Evolutionary conservation across 2,329 filamentous ascomycete species (phyloP), one percentile per base, ranked within the genome.

Genomic region (Pseudocercospora crystallina): DNA sequence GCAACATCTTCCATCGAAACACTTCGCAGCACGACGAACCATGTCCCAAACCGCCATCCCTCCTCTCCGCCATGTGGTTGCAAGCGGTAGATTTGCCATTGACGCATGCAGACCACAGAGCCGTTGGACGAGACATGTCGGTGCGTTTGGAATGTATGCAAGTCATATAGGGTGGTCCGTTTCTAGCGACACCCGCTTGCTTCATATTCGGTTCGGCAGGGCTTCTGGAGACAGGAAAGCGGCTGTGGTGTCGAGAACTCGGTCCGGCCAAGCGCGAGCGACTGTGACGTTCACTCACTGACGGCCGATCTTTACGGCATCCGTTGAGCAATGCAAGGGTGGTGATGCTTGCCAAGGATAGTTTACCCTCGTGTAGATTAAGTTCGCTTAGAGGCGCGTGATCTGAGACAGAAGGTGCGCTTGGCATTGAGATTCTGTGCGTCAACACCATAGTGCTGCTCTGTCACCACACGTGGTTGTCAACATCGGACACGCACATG

Each of bases 21-120:
- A 40, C 12, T 37, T 43, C 30, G 30, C 46, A 37, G 42, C 33
- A 13, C 14, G 34, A 37, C 42, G 34, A 7, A 26, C 20, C 36
- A 32, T 33, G 39, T 31, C 41, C 15, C 40, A 36, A 32, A 32
- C 12, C 15, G 32, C n/a, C 30, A 35, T 12, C n/a, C 44, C 40
- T 36, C 10, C 20, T 47, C 12, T 69, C 20, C 8, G 71, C 69
- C 5, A 73, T 73, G 71, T 61, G 73, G 33, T 69, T 73, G 1
- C 70, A 41, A 20, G 17, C 38, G 30, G 35, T 15, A 38, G 4
- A 26, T 26, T 26, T 26, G 20, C 4, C 7, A 7, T 26, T 26
- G 20, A 26, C 20, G 20, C 20, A 26, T 26, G 20, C 20, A 26
- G 20, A 26, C 20, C 3, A 7, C 20, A 26, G 20, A 26, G 20